Evolutionary conservation across 2,329 filamentous ascomycete species (phyloP).

Genomic region (Pseudogymnoascus sp.): DNA sequence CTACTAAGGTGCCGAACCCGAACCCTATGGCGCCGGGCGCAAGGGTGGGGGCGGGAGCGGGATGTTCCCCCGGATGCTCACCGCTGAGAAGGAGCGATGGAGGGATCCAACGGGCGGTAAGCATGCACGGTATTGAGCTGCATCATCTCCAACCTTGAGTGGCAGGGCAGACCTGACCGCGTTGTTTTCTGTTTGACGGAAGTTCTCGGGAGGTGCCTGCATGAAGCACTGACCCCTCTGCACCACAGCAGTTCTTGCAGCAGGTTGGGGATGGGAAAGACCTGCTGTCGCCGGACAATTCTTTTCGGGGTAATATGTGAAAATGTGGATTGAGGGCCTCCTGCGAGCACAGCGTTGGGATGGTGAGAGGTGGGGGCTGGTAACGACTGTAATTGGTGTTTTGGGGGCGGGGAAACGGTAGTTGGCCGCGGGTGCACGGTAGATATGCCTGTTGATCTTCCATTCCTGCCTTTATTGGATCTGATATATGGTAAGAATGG

Average conservation of each 20-base stretch:
- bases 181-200: background rate
- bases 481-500: background rate
- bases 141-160: background rate
- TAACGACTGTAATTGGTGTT: background rate
- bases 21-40: background rate
- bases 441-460: constrained; percentile 1
- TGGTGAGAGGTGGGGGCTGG: background rate
- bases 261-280: background rate
- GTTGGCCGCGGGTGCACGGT: constrained; percentile 1
- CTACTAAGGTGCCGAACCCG: background rate
- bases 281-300: background rate
- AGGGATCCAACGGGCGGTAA: background rate
- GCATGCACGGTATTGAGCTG: background rate
- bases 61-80: background rate
- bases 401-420: background rate
- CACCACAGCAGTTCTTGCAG: background rate
- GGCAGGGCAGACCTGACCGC: background rate
- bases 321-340: background rate
- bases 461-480: background rate
- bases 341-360: background rate
- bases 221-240: background rate
- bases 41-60: background rate
- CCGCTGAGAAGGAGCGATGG: background rate
- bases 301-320: background rate
- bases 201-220: background rate